Percentiles rank a stretch among this genome's conserved stretches.
These are phyloP conservation scores for Pyrenula aspistea DNA, from an alignment of 495 filamentous ascomycete genomes.

Conservation along the genomic window DNA sequence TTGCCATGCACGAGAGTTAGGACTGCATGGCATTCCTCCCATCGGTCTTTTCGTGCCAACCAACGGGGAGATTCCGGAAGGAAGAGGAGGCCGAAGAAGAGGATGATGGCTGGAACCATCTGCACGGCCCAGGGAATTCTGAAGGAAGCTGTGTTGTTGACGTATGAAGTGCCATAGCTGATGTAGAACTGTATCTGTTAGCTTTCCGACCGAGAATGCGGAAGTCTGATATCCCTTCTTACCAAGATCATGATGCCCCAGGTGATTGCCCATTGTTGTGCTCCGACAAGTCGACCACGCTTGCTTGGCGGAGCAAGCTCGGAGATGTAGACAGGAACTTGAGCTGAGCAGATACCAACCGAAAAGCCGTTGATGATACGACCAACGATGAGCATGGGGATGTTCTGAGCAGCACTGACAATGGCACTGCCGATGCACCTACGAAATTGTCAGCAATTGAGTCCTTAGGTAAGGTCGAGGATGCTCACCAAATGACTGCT, in stretches of 20 bases:
- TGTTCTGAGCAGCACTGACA: constrained; percentile 58
- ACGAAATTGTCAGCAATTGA: background rate
- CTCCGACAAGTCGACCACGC: constrained; percentile 58
- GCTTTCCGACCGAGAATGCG: too few relatives aligned
- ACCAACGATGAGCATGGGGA: constrained; percentile 60
- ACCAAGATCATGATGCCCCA: constrained; percentile 73
- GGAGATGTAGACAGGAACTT: constrained; percentile 70
- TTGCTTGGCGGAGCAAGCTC: constrained; percentile 58
- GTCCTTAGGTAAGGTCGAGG: constrained; percentile 3
- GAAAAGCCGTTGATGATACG: constrained; percentile 67
- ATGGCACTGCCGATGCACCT: constrained; percentile 55
- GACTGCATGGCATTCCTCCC: constrained; percentile 55
- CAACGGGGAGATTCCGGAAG: constrained; percentile 70
- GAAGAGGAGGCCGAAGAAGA: constrained; percentile 49
- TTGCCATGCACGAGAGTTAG: constrained; percentile 56
- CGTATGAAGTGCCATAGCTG: constrained; percentile 62
- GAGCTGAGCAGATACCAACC: constrained; percentile 68
- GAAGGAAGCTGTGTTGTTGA: constrained; percentile 49
- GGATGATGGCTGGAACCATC: constrained; percentile 55
- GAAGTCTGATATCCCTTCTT: background rate
- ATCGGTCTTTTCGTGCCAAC: constrained; percentile 61
- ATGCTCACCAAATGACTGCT: constrained; percentile 48
- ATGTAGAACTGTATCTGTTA: constrained; percentile 27
- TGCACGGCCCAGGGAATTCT: constrained; percentile 69
- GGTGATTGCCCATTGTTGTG: constrained; percentile 70